These are phyloP conservation scores for Polygonum maritimum DNA, from an alignment of 148 eudicot genomes.

Conservation along the genomic window DNA sequence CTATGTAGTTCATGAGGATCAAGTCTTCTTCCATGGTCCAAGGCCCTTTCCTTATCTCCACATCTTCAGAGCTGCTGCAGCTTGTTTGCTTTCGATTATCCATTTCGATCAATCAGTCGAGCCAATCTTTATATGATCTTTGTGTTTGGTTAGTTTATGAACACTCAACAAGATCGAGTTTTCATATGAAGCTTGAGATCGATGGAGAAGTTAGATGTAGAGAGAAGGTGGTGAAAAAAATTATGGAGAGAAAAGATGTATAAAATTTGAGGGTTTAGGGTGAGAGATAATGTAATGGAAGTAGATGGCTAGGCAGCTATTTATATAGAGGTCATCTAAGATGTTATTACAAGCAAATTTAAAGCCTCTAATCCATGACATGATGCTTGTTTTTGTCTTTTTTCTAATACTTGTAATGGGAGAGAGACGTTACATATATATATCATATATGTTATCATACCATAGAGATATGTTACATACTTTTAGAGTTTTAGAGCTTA, in stretches of 20 bases:
- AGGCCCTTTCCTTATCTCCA: constrained; percentile 90
- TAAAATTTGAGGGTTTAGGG: constrained; percentile 3
- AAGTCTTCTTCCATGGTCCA: constrained; percentile 99
- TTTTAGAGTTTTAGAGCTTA: background rate
- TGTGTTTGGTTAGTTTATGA: background rate
- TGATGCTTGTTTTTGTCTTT: background rate
- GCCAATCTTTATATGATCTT: background rate
- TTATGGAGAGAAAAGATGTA: constrained; percentile 11
- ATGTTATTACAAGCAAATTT: constrained; percentile 14
- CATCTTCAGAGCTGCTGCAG: constrained; percentile 40
- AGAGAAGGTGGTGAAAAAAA: constrained; percentile 2
- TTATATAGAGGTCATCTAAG: constrained; percentile 39
- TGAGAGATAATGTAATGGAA: constrained; percentile 27
- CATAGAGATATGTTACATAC: background rate
- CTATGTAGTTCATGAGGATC: constrained; percentile 79
- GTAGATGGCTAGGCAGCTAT: constrained; percentile 18
- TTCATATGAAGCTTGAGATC: background rate
- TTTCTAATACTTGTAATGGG: background rate
- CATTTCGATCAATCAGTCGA: constrained; percentile 20
- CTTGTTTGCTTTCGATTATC: constrained; percentile 43
- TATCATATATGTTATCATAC: background rate
- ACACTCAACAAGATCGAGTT: background rate
- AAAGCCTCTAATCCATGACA: constrained; percentile 6
- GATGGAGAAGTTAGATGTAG: background rate
- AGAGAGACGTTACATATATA: background rate